phyloP scores from a whole-genome alignment of 75 land plant genomes.

The Picea sitchensis region DNA sequence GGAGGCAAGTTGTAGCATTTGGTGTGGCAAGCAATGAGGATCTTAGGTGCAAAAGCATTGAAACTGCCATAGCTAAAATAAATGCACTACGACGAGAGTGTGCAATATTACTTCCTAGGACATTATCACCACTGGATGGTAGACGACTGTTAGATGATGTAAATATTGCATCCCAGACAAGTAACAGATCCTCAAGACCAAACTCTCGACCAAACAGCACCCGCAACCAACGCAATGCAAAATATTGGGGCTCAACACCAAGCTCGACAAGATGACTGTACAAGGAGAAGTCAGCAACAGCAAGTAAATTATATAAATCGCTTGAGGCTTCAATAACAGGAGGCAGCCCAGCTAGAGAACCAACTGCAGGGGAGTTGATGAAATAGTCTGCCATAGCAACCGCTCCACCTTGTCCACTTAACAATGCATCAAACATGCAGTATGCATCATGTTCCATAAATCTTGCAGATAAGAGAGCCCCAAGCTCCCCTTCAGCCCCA shows the following conservation, averaged over 20 bases:
- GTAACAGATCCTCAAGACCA: slow-evolving; percentile 57
- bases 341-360: slow-evolving; percentile 43
- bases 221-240: slow-evolving; percentile 87
- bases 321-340: slow-evolving; percentile 78
- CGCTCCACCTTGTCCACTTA: slow-evolving; percentile 58
- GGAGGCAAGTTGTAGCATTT: slow-evolving; percentile 77
- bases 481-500: slow-evolving; percentile 95
- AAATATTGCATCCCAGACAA: slow-evolving; percentile 91
- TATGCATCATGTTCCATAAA: slow-evolving; percentile 97
- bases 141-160: slow-evolving; percentile 40
- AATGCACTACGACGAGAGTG: slow-evolving; percentile 64
- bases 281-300: slow-evolving; percentile 62
- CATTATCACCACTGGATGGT: slow-evolving; percentile 14
- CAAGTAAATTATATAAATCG: slow-evolving; percentile 71
- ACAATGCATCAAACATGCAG: slow-evolving; percentile 85
- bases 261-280: slow-evolving; percentile 82
- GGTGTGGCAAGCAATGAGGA: slow-evolving; percentile 78
- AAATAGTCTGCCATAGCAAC: slow-evolving; percentile 82
- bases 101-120: slow-evolving; percentile 11
- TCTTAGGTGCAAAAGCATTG: slow-evolving; percentile 78
- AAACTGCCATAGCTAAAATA: slow-evolving; percentile 68
- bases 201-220: slow-evolving; percentile 91
- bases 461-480: slow-evolving; percentile 69
- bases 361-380: slow-evolving; percentile 30
- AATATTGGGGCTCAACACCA: slow-evolving; percentile 92